A percentile compares a stretch with the other conserved stretches of the same genome.
Evolutionary conservation across 352 stramenopile species (phyloP).

Genomic region (Phytopythium litorale): DNA sequence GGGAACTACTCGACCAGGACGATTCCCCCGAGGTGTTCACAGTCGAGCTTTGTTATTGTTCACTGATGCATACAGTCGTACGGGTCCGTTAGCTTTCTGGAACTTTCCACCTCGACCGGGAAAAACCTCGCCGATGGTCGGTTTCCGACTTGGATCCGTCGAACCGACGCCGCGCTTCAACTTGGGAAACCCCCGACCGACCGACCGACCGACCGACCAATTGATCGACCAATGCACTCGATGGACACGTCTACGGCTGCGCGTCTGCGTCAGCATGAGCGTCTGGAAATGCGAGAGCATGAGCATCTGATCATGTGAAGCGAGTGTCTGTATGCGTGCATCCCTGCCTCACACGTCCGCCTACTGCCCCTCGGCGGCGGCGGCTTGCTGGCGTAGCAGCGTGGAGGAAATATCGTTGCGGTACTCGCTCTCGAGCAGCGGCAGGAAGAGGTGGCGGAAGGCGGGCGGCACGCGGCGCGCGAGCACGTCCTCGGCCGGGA

Average conservation of each 20-base stretch:
- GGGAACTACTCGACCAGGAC: neutral
- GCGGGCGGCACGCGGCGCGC: slow-evolving; percentile 34
- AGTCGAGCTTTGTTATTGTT: no score
- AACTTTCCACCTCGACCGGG: neutral
- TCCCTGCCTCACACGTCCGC: no score
- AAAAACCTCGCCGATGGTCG: neutral
- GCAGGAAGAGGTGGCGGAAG: slow-evolving; percentile 64
- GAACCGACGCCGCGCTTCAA: slow-evolving; percentile 2
- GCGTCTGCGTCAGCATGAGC: neutral
- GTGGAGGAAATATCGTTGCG: slow-evolving; percentile 89
- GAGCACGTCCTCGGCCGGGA: slow-evolving; percentile 58
- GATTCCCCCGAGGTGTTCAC: neutral
- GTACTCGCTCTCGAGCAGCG: slow-evolving; percentile 69
- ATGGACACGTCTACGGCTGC: no score
- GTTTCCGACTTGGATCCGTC: neutral
- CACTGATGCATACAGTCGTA: neutral
- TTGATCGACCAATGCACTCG: neutral
- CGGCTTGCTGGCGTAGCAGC: slow-evolving; percentile 44
- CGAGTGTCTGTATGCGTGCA: neutral
- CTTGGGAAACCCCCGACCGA: neutral
- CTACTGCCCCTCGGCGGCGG: neutral
- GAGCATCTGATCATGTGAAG: neutral
- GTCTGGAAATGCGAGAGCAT: neutral
- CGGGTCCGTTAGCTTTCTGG: neutral
- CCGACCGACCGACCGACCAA: neutral